Percentiles rank a stretch among this genome's conserved stretches.
These are phyloP conservation scores for Sphaerostilbella broomeana DNA, from an alignment of 2,329 filamentous ascomycete species.

Conservation along the genomic window DNA sequence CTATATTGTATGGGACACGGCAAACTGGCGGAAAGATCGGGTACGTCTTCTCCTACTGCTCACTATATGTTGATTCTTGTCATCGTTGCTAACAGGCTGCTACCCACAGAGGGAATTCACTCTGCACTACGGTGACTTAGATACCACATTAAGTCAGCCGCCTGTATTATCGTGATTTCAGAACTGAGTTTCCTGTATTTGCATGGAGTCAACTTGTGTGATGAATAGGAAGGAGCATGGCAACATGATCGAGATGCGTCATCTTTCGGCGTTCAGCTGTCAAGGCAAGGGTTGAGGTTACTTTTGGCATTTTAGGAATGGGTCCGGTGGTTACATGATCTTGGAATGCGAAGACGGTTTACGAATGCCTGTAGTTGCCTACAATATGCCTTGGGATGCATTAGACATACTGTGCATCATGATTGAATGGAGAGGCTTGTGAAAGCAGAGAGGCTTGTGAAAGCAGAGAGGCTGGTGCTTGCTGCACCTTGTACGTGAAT, in stretches of 20 bases:
- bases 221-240: slow-evolving; percentile 13
- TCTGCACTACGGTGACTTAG: slow-evolving; percentile 55
- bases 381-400: slow-evolving; percentile 6
- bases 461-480: too few species aligned
- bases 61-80: background rate
- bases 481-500: too few species aligned
- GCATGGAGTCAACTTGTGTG: slow-evolving; percentile 14
- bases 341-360: slow-evolving; percentile 26
- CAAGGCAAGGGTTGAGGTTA: slow-evolving; percentile 23
- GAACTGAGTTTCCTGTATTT: slow-evolving; percentile 7
- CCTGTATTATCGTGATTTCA: slow-evolving; percentile 23
- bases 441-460: too few species aligned
- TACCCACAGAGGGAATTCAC: slow-evolving; percentile 49
- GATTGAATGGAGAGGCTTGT: slow-evolving; percentile 6
- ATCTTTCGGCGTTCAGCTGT: slow-evolving; percentile 27
- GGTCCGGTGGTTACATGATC: slow-evolving; percentile 22
- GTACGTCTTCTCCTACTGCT: slow-evolving; percentile 35
- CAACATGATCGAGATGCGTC: slow-evolving; percentile 13
- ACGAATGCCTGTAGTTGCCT: slow-evolving; percentile 12
- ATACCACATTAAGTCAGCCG: slow-evolving; percentile 37
- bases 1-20: slow-evolving; percentile 60
- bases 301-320: slow-evolving; percentile 24
- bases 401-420: slow-evolving; percentile 4
- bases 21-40: slow-evolving; percentile 56
- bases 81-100: background rate